Base-by-base conservation (phyloP, 225 moss, liverwort and hornwort genomes). In the Ulota crispa region DNA sequence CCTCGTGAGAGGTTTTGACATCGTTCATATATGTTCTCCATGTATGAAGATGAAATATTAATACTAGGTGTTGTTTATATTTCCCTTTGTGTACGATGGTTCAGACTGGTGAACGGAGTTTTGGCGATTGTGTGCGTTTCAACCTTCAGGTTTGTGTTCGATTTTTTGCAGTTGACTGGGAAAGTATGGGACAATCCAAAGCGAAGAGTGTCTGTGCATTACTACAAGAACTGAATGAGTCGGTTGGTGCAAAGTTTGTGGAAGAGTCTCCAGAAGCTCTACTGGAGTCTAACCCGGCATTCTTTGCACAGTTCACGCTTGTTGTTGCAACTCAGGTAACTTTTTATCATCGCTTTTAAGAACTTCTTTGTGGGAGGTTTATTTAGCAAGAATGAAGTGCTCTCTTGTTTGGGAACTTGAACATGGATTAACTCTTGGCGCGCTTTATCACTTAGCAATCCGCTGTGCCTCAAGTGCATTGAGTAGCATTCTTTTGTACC, bases 311-410 rank as follows among this genome's bases (percentile, higher is more conserved):
- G 86, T 99, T 99, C 74, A 94, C 93, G 36, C 88, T 99, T 72
- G 94, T 99, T 21, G 92, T 99, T 85, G 99, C 99, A 16, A 99
- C 99, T 74, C 99, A 99, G 94, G 99, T 98, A 93, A 82, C 41
- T 65, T 61, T 52, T 42, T 8, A 32, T 56, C 69, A 50, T 20
- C 75, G 30, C 68, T 42, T 15, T 64, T 86, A 16, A 34, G 76
- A 72, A 23, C 66, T 76, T 66, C 19, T 71, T 72, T 6, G 30
- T 71, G 28, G 20, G 10, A 50, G 57, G 32, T 34, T n/a, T 32
- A 59, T 43, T 75, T 47, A 68, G 60, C 27, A 8, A 43, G 28
- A 20, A 24, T 64, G 34, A 64, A 11, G 12, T 79, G 59, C 20
- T 59, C 27, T 31, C 2, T 52, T 4, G 9, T 67, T 73, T 53